Base-by-base conservation (phyloP, 176 grass and related monocot species). In the Bothriochloa decipiens region DNA sequence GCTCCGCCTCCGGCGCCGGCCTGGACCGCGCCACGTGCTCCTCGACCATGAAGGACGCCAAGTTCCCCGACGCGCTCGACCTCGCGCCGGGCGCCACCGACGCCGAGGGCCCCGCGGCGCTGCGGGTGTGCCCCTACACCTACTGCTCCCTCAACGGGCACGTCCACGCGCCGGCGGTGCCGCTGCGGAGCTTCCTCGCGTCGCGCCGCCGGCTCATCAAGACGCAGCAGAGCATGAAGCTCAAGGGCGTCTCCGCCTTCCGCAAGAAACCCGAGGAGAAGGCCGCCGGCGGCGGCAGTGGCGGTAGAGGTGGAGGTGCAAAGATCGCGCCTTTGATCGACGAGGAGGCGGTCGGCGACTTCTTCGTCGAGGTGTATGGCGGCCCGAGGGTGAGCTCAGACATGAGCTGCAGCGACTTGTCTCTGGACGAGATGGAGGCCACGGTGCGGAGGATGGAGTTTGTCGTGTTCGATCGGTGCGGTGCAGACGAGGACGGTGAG, bases 61-160 rank as follows among this genome's bases (percentile, higher is more conserved):
- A 90, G 74, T 95, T 96, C 85, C 91, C 91, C 27, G 76, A 55
- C 35, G 86, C 86, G 49, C 82, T 95, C 45, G 89, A 91, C 74
- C 86, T 95, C 27, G 92, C 87, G 29, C 89, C 87, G 7, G 89
- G 91, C 22, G 83, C 82, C 15, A 90, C 89, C n/a, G 89, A 85
- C 52, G 89, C 77, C 42, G 87, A 89, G 69, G 91, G 91, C 40
- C 92, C 89, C 27, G 91, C 89, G 11, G 83, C 78, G 53, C 29
- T 82, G 66, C 83, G 91, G 18, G 93, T 94, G 22, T 98, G 96
- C 81, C 89, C 91, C 0, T 98, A 94, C 68, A 90, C 88, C 11
- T 98, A 96, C 85, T 98, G 96, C 77, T 98, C 93, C 42, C 86
- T 98, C 40, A 95, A 98, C 72, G 91, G 93, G 5, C 96, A 93